Conservation (phyloP, 768 basidiomycete species). For the Hericium coralloides region DNA sequence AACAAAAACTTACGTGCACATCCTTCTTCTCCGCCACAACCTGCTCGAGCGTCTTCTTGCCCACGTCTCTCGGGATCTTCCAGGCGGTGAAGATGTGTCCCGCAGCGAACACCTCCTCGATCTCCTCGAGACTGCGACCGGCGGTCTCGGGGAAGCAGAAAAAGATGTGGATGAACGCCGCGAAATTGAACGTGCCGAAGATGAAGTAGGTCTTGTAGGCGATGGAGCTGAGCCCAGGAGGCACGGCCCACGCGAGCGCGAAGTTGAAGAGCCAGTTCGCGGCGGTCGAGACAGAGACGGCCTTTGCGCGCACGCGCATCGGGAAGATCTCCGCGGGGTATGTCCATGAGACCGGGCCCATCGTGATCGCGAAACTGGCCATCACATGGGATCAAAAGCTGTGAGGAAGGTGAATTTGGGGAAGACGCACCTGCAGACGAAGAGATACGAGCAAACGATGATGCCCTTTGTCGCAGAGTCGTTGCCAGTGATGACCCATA, state of each 20-base stretch:
- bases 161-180: conserved; percentile 60
- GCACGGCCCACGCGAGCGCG: conserved; percentile 60
- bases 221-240: conserved; percentile 56
- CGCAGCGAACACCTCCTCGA: conserved; percentile 68
- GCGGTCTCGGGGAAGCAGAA: conserved; percentile 81
- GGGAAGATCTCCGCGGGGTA: conserved; percentile 77
- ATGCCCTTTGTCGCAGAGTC: conserved; percentile 52
- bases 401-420: too few relatives aligned
- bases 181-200: conserved; percentile 70
- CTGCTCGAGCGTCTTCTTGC: conserved; percentile 51
- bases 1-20: background rate
- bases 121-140: conserved; percentile 65
- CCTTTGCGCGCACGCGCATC: conserved; percentile 74
- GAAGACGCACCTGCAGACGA: conserved; percentile 38
- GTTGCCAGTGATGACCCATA: conserved; percentile 57
- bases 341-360: conserved; percentile 67
- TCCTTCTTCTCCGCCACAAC: conserved; percentile 24
- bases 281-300: conserved; percentile 66
- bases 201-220: conserved; percentile 75
- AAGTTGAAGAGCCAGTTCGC: conserved; percentile 82
- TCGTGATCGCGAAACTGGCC: conserved; percentile 35
- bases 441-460: conserved; percentile 72
- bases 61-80: conserved; percentile 53
- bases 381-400: too few relatives aligned
- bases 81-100: conserved; percentile 66